Percentiles rank a stretch among this genome's conserved stretches.
Evolutionary conservation across 2,329 filamentous ascomycete genomes (phyloP).

Genomic region (Botryotinia convoluta): DNA sequence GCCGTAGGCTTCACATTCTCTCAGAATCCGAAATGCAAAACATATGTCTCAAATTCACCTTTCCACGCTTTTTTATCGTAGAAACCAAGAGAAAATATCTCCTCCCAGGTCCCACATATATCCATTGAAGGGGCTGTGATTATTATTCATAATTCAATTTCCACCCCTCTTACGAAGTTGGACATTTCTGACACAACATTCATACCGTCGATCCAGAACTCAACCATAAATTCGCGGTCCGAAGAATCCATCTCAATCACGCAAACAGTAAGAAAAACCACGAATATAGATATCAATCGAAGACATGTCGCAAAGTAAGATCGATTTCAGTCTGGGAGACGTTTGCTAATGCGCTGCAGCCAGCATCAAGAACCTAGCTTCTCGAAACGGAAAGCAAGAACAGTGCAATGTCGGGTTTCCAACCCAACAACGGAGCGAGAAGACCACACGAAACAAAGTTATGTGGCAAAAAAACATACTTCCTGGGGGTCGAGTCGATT

Average conservation of each 20-base stretch:
- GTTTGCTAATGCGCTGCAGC: conserved; percentile 2
- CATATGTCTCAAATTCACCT: neutral
- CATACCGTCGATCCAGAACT: neutral
- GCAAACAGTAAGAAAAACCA: rapidly evolving
- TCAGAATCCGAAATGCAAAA: neutral
- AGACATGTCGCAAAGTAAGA: neutral
- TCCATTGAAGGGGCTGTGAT: no score
- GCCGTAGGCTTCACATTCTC: neutral
- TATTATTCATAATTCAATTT: neutral
- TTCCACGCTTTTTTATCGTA: neutral
- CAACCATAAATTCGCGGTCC: neutral
- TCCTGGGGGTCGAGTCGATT: neutral
- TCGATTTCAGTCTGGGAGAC: no score
- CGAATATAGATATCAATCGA: neutral
- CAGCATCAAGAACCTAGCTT: neutral
- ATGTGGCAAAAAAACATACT: neutral
- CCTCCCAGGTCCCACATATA: no score
- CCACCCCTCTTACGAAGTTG: neutral
- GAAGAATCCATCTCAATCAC: neutral
- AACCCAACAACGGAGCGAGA: neutral
- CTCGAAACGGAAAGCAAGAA: neutral
- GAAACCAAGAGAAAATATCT: rapidly evolving
- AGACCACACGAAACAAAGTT: neutral
- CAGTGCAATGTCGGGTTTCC: neutral
- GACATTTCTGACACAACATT: neutral